phyloP scores from a whole-genome alignment of 805 yeast genomes.

The Schizosaccharomyces lindneri region DNA sequence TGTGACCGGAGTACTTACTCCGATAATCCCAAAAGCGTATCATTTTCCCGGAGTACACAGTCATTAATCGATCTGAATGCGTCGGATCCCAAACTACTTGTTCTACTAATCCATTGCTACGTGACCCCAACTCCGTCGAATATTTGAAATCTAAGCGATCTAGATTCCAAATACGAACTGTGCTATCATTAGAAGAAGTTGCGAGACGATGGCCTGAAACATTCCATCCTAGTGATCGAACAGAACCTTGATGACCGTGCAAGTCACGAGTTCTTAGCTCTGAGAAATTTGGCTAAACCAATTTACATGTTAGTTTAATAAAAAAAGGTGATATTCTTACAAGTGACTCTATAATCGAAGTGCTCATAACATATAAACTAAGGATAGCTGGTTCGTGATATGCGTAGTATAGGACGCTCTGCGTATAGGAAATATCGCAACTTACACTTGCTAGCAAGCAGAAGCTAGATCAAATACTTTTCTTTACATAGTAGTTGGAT shows the following conservation, averaged over 20 bases:
- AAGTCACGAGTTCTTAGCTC: background rate
- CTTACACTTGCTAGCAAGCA: too few species aligned
- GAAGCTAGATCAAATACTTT: background rate
- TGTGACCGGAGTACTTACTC: conserved; percentile 12
- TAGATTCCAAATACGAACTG: conserved; percentile 15
- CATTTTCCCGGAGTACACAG: conserved; percentile 24
- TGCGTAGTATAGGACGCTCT: too few species aligned
- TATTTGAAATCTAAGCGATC: conserved; percentile 15
- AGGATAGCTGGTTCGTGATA: too few species aligned
- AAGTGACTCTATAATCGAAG: background rate
- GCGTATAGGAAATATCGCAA: too few species aligned
- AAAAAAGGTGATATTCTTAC: background rate
- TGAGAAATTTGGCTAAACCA: background rate
- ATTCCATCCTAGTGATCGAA: conserved; percentile 6
- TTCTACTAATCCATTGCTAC: conserved; percentile 15
- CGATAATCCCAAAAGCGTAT: conserved; percentile 24
- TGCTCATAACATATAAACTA: background rate
- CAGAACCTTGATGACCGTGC: background rate
- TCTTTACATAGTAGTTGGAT: background rate
- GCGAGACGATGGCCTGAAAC: conserved; percentile 7
- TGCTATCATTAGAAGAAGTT: background rate
- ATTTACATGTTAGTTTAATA: too few species aligned
- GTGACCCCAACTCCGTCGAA: conserved; percentile 6
- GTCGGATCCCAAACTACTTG: conserved; percentile 26
- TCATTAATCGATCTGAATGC: conserved; percentile 21